Evolutionary conservation across 257 asterid species (phyloP), one percentile per base, ranked within the genome.

Genomic region (Rubia yunnanensis): DNA sequence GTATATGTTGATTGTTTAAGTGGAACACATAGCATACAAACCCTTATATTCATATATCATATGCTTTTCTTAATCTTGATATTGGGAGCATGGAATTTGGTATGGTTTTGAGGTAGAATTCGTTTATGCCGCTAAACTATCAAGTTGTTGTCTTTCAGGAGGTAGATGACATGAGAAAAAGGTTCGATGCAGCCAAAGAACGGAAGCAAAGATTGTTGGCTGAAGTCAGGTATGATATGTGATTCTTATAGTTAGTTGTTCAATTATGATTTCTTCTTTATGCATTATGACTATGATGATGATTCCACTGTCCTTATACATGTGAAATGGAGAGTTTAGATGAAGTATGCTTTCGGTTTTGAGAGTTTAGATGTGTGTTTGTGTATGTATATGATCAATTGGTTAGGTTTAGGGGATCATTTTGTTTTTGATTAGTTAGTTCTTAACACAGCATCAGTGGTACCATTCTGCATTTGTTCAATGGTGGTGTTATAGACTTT

Each of bases 141-240:
- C 27, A 15, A 48, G 0, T 62, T 60, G 20, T 41, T 69, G 26
- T 50, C 64, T 66, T 76, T 54, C 84, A 92, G 98, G 96, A 85
- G 46, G 64, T 80, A 23, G 71, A 76, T 73, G 78, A 15, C 57
- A 79, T 56, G 80, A 87, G 77, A 74, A 77, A 78, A 62, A 81
- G 78, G 68, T 72, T 92, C 74, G 89, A 79, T 66, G 69, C 71
- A 6, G 79, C 80, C 5, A 84, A 78, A 66, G 79, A 78, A 72
- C 80, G 82, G 77, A 87, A 80, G 79, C 71, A 61, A 69, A 77
- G 71, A 10, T 85, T 89, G 55, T 74, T 83, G 59, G 98, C 92
- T 67, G 96, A 92, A 92, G 91, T 92, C 75, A 68, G 94, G 96
- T 91, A 84, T 72, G 90, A 26, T 62, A 22, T 48, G 18, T 35